Evolutionary conservation across 139 green algal species (phyloP).

Genomic region (Medakamo hakoo): DNA sequence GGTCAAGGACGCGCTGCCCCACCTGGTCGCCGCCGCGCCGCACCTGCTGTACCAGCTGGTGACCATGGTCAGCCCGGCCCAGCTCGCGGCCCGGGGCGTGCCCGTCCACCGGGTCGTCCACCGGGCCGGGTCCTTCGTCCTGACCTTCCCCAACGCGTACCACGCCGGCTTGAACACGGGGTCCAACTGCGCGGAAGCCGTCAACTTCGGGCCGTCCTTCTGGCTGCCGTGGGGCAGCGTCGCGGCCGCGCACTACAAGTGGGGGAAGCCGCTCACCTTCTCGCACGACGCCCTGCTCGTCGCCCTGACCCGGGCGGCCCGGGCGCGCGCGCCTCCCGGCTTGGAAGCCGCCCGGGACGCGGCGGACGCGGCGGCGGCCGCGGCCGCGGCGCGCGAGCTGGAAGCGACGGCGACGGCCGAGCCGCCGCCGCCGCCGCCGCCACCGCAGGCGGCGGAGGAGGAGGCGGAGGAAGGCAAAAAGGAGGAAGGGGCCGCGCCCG

Average conservation of each 20-base stretch:
- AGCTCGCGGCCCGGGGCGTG: slow-evolving; percentile 40
- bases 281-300: slow-evolving; percentile 53
- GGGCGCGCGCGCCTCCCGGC: background rate
- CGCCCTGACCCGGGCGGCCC: slow-evolving; percentile 24
- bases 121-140: slow-evolving; percentile 61
- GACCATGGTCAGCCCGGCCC: slow-evolving; percentile 62
- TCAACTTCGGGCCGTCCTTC: slow-evolving; percentile 78
- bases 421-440: background rate
- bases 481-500: background rate
- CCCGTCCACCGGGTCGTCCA: slow-evolving; percentile 66
- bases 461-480: background rate
- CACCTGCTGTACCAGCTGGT: slow-evolving; percentile 60
- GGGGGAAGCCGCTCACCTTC: slow-evolving; percentile 20
- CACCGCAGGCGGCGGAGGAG: background rate
- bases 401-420: background rate
- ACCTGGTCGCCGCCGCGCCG: slow-evolving; percentile 45
- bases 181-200: slow-evolving; percentile 64
- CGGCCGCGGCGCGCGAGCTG: background rate
- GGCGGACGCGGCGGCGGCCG: background rate
- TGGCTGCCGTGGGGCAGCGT: slow-evolving; percentile 69
- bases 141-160: slow-evolving; percentile 80
- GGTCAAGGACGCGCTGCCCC: slow-evolving; percentile 45
- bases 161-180: slow-evolving; percentile 75
- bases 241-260: slow-evolving; percentile 35
- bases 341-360: background rate